Evolutionary conservation across 768 basidiomycete species (phyloP), one percentile per base, ranked within the genome.

Genomic region (Galerina marginata): DNA sequence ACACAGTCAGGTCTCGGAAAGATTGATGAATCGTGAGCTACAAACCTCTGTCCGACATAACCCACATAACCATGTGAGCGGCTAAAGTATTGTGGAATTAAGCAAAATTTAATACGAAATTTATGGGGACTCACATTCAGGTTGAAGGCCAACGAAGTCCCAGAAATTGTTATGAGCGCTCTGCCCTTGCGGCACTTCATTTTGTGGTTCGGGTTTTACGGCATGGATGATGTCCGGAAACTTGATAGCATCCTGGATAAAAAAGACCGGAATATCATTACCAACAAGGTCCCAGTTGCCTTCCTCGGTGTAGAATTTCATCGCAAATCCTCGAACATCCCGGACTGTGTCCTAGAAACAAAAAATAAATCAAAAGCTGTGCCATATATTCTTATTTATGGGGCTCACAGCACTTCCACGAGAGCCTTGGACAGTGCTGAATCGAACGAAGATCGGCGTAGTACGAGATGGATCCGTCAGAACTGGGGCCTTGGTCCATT

Each of bases 211-310:
- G 1, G 93, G 92, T 70, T 92, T 90, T 20, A 90, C 89, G 4
- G 93, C 89, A 69, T 95, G 94, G 37, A 95, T 79, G 53, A 95
- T 75, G 68, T 96, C 93, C 12, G 91, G 90, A 71, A 95, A 95
- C 72, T 95, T 90, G 73, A 93, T 87, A 2, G 87, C 86, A 60
- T 91, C 88, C 68, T 90, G 88, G 52, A 94, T 87, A 75, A 91
- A 88, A 78, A 93, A 92, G 20, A 94, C 85, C 7, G 93, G 91
- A 38, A 91, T 87, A 64, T 93, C 80, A 67, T 93, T 92, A n/a
- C 86, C 91, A 38, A 94, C 93, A 37, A 96, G 75, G 68, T 95
- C 93, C 89, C 89, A 91, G 65, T 92, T 93, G 4, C 93, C 93
- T 72, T 95, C 90, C 1, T 86, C 71, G 0, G 94, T 93, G 72